Conservation (phyloP, 805 yeast species). For the Metschnikowia drakensbergensis region DNA sequence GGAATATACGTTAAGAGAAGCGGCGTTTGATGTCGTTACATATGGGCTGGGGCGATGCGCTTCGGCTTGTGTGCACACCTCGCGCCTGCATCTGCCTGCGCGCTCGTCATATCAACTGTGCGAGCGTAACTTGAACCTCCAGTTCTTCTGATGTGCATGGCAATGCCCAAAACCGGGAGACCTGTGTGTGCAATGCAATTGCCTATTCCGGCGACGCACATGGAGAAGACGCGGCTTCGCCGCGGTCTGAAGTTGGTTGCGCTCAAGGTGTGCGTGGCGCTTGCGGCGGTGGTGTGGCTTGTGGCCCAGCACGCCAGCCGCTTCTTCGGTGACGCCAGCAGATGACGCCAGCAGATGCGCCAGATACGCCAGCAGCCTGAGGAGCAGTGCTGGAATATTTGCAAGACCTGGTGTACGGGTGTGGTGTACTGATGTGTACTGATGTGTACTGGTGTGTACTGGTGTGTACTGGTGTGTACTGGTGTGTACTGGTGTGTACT, state of each 20-base stretch:
- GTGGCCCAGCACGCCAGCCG: neutral
- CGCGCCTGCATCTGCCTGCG: neutral
- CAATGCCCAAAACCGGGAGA: neutral
- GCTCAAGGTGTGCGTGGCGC: neutral
- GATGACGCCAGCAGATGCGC: too few relatives aligned
- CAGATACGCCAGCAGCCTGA: too few relatives aligned
- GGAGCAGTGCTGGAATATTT: too few relatives aligned
- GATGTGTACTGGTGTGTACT: too few relatives aligned
- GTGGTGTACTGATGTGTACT: neutral
- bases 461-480: slow-evolving; percentile 2
- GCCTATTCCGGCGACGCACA: slow-evolving; percentile 8
- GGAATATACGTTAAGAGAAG: too few relatives aligned
- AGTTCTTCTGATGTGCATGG: slow-evolving; percentile 1
- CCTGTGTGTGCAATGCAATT: neutral
- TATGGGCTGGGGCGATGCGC: too few relatives aligned
- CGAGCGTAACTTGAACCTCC: neutral
- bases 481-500: neutral
- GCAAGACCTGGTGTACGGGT: neutral
- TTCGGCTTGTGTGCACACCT: neutral
- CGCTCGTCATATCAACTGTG: too few relatives aligned
- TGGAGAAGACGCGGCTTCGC: neutral
- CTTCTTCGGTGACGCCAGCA: neutral
- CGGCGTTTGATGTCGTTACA: too few relatives aligned
- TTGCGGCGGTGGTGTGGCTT: neutral
- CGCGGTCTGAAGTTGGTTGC: neutral